These are phyloP conservation scores for Penicillium verhagenii DNA, from an alignment of 495 filamentous ascomycete genomes.

Conservation along the genomic window DNA sequence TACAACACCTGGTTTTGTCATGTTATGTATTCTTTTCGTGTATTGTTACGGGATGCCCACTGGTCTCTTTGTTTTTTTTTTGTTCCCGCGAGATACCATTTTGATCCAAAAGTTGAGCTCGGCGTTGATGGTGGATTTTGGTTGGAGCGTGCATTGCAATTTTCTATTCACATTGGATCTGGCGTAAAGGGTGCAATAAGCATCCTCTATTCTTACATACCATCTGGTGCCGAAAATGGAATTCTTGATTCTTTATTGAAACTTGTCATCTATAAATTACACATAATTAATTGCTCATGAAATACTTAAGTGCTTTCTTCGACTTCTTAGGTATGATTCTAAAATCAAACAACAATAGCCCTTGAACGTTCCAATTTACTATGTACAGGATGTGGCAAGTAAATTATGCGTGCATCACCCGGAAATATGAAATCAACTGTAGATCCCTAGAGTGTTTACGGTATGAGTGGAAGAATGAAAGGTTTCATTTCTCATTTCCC, in stretches of 20 bases:
- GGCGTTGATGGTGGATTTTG: constrained; percentile 15
- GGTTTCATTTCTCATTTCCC: neutral
- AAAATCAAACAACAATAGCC: too few species aligned
- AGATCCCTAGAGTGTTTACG: too few species aligned
- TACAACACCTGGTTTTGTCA: neutral
- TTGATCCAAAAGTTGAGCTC: constrained; percentile 13
- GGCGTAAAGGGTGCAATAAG: constrained; percentile 9
- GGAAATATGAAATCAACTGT: too few species aligned
- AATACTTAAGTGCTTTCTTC: too few species aligned
- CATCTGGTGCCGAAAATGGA: neutral
- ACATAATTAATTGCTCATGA: too few species aligned
- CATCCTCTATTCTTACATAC: neutral
- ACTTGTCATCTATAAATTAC: too few species aligned
- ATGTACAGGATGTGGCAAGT: too few species aligned
- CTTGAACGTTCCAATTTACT: too few species aligned
- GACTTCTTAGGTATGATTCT: too few species aligned
- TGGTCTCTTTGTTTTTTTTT: constrained; percentile 4
- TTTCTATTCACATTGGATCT: constrained; percentile 8
- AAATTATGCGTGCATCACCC: too few species aligned
- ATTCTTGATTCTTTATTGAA: neutral
- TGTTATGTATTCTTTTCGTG: neutral
- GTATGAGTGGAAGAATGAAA: neutral
- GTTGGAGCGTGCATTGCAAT: neutral
- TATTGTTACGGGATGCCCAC: neutral
- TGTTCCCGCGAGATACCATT: constrained; percentile 20